phyloP scores from a whole-genome alignment of 805 yeast species.

The Candida endomychidarum region DNA sequence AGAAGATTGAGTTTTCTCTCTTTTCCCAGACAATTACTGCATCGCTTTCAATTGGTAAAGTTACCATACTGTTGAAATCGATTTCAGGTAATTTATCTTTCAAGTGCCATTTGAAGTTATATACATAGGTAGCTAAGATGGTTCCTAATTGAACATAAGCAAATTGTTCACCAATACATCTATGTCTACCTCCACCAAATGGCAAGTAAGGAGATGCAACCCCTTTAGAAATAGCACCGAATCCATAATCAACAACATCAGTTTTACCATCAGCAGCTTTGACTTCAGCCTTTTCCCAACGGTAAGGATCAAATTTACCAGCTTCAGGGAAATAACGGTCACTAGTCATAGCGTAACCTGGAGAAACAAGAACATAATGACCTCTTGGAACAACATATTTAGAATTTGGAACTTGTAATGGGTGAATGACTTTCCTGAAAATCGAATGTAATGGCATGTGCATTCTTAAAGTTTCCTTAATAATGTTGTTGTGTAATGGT shows the following conservation, averaged over 20 bases:
- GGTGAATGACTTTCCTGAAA: constrained; percentile 83
- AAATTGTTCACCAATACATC: constrained; percentile 99
- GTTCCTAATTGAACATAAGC: constrained; percentile 93
- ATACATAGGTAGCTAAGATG: constrained; percentile 70
- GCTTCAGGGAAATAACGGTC: constrained; percentile 82
- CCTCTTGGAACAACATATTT: constrained; percentile 82
- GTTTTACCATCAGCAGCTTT: constrained; percentile 28
- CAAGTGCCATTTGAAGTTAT: constrained; percentile 74
- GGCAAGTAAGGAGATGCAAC: constrained; percentile 95
- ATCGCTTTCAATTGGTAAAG: constrained; percentile 74
- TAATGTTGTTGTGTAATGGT: constrained; percentile 77
- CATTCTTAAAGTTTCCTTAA: constrained; percentile 91
- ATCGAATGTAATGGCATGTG: constrained; percentile 97
- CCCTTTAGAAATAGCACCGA: constrained; percentile 94
- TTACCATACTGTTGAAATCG: constrained; percentile 90
- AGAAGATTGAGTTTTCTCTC: constrained; percentile 46
- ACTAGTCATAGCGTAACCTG: constrained; percentile 83
- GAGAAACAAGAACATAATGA: constrained; percentile 87
- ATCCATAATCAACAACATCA: constrained; percentile 79
- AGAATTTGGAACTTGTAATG: constrained; percentile 78
- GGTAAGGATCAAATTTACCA: constrained; percentile 70
- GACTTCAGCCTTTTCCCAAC: constrained; percentile 61
- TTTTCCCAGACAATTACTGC: constrained; percentile 71
- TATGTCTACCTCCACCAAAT: constrained; percentile 98
- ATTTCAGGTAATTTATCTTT: constrained; percentile 55